Evolutionary conservation across 2,329 filamentous ascomycete species (phyloP), one percentile per base, ranked within the genome.

Genomic region (Trichoderma cornu-damae): DNA sequence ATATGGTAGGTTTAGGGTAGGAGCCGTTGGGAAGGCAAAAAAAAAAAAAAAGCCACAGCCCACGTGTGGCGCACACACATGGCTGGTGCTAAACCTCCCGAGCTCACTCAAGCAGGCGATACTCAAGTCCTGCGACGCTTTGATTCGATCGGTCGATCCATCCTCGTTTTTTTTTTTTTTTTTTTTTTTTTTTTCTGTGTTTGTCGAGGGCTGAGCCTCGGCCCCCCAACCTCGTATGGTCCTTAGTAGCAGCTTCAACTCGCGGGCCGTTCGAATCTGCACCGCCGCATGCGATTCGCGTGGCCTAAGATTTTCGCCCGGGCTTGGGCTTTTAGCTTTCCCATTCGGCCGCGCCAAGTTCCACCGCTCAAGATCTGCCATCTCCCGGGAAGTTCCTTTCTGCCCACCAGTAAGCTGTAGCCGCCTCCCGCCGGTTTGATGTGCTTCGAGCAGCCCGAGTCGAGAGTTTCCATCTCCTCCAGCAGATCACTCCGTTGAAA

Each of bases 321-420:
- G 42, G 22, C 32, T 47, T 55, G 40, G 32, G 16, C 22, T 28
- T 22, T 47, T 55, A 55, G 51, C 51, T 38, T 35, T 24, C 20
- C 30, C 40, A n/a, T n/a, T 51, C 35, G 16, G 16, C 48, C 48
- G 48, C 37, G 48, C 48, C 51, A 43, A 20, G 28, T 53, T 54
- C 51, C 51, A 54, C 51, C 51, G 51, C 40, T 38, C 42, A 47
- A n/a, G 42, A 55, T 55, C 51, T 55, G 51, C 51, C 32, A 55
- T 55, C 51, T 55, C 22, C 51, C 40, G 14, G n/a, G n/a, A n/a
- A 32, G 47, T 37, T 14, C 14, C 28, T 30, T 34, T 32, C 3
- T 16, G 30, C n/a, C 50, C 38, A 22, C 50, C 50, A 53, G 37
- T 26, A 34, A 55, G 40, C 35, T 30, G 28, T 30, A 9, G 24